A percentile compares a stretch with the other conserved stretches of the same genome.
phyloP scores from a whole-genome alignment of 139 green algal genomes.

The Ettlia oleoabundans region DNA sequence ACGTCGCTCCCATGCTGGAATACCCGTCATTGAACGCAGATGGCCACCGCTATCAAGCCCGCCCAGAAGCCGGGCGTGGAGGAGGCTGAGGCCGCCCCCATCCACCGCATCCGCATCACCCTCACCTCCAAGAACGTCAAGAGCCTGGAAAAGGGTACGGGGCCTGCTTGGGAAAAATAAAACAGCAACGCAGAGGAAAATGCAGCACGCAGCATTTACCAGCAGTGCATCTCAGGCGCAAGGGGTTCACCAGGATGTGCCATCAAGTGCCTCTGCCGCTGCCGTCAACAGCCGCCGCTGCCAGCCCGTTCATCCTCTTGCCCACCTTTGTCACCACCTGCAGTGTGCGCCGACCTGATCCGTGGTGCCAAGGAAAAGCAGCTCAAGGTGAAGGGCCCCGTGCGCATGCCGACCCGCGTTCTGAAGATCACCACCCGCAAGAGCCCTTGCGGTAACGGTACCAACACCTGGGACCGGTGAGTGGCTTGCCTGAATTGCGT shows the following conservation, averaged over 20 bases:
- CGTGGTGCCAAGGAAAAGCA: conserved; percentile 98
- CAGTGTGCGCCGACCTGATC: conserved; percentile 97
- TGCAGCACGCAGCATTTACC: too few species aligned
- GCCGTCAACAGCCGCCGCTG: not conserved
- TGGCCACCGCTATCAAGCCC: conserved; percentile 54
- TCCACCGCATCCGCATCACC: conserved; percentile 98
- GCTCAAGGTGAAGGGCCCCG: conserved; percentile 97
- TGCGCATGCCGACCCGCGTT: conserved; percentile 99
- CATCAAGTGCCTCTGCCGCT: too few species aligned
- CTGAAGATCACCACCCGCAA: conserved; percentile 98
- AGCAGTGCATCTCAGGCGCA: too few species aligned
- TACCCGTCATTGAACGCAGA: too few species aligned
- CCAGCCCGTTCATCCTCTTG: not conserved
- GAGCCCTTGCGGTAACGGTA: conserved; percentile 98
- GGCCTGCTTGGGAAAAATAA: not conserved
- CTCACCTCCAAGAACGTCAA: conserved; percentile 96
- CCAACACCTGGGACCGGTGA: conserved; percentile 99
- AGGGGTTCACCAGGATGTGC: too few species aligned
- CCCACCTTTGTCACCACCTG: not conserved
- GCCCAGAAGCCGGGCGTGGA: conserved; percentile 75
- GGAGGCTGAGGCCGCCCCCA: conserved; percentile 66
- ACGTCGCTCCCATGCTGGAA: too few species aligned
- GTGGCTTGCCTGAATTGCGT: too few species aligned
- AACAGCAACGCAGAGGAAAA: too few species aligned
- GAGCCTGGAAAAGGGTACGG: conserved; percentile 95